Base-by-base conservation (phyloP, 495 filamentous ascomycete species). In the Letharia lupina region DNA sequence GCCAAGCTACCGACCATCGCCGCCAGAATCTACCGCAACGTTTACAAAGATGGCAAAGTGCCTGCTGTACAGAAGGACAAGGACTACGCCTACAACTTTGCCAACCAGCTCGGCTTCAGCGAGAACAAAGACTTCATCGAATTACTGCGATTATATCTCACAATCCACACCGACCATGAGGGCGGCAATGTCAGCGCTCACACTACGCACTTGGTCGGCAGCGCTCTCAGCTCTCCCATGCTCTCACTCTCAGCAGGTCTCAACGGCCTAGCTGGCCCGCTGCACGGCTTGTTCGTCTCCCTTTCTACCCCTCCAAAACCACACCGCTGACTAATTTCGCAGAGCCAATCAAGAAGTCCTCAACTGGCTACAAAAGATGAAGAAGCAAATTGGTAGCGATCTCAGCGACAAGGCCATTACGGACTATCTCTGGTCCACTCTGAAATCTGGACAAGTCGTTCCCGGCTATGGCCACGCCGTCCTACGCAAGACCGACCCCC, bases 21-120 rank as follows among this genome's bases (percentile, higher is more conserved):
- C 65, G 82, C 95, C 64, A 89, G 90, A 81, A 98, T 98, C 84
- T 98, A 98, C 87, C 93, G 93, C 80, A 98, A 98, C 77, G 88
- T 98, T 75, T 98, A 91, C 90, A 96, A 97, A 83, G 95, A 96
- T 76, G 94, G 94, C 82, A 98, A 98, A 86, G 94, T 98, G 68
- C 88, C 91, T 54, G 73, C 93, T 47, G 86, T 97, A 73, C 87
- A 98, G 84, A 91, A 94, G 83, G 93, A 98, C 81, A 91, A 96
- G 90, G 94, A 98, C 73, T 98, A 96, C 80, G 82, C 84, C 73
- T 98, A 86, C 89, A 98, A 98, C 87, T 89, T 97, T 75, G 91
- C 94, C 76, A 97, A 97, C 87, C 91, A 94, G 85, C 89, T 98
- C 69, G 94, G 94, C 72, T 98, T 93, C 78, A 90, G 86, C 71